A percentile compares a stretch with the other conserved stretches of the same genome.
These are phyloP conservation scores for Alternaria brassicicola DNA, from an alignment of 2,329 filamentous ascomycete genomes.

Conservation along the genomic window DNA sequence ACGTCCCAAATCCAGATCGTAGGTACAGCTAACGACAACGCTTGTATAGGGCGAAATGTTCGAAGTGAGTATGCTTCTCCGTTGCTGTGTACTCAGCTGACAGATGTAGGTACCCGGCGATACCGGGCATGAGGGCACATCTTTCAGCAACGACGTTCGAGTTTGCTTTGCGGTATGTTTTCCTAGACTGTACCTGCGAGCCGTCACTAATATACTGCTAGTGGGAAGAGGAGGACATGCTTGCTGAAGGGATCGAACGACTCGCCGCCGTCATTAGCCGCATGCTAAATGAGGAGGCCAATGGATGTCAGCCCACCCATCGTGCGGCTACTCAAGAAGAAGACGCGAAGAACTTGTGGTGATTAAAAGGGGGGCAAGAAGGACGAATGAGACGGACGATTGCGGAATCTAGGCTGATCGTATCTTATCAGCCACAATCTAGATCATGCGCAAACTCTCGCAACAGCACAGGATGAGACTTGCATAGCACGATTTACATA, in stretches of 20 bases:
- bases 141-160: conserved; percentile 61
- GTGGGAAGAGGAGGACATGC: conserved; percentile 68
- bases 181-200: background rate
- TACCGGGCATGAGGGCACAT: conserved; percentile 52
- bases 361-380: background rate
- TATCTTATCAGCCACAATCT: background rate
- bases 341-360: conserved; percentile 45
- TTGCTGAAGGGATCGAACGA: conserved; percentile 71
- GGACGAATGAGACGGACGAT: background rate
- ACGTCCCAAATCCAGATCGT: conserved; percentile 6
- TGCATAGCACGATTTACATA: background rate
- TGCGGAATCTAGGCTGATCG: background rate
- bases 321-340: conserved; percentile 23
- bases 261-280: conserved; percentile 59
- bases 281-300: conserved; percentile 43
- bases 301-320: conserved; percentile 17
- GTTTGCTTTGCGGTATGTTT: conserved; percentile 42
- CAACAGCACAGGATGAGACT: background rate
- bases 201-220: conserved; percentile 15
- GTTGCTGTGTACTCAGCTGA: conserved; percentile 50
- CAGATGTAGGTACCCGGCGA: conserved; percentile 51
- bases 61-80: conserved; percentile 49
- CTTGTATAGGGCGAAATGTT: conserved; percentile 69
- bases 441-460: background rate
- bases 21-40: conserved; percentile 23